Percentiles rank a stretch among this genome's conserved stretches.
phyloP scores from a whole-genome alignment of 2,329 filamentous ascomycete species.

The Ceratocystis huliohia region DNA sequence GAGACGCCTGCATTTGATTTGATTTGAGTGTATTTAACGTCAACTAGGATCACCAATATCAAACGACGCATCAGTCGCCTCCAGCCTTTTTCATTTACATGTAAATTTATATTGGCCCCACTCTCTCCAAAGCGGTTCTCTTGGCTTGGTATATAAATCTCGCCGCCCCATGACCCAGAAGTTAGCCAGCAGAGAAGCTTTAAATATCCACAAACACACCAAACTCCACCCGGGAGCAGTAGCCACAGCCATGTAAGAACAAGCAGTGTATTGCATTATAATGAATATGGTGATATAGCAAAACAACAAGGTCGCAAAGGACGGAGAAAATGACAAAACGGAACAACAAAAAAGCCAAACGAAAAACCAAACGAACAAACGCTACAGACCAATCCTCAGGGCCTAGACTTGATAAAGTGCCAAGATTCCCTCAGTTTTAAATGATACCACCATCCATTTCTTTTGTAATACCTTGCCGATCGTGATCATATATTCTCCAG shows the following conservation, averaged over 20 bases:
- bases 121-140: no score
- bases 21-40: no score
- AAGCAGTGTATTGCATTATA: neutral
- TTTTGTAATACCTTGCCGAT: slow-evolving; percentile 12
- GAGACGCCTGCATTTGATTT: no score
- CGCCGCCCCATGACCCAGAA: neutral
- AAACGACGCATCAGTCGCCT: no score
- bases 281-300: neutral
- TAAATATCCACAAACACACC: neutral
- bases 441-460: slow-evolving; percentile 12
- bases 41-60: no score
- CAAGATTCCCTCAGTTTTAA: slow-evolving; percentile 10
- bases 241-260: neutral
- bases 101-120: no score
- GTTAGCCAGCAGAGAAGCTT: neutral
- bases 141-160: no score
- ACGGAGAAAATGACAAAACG: neutral
- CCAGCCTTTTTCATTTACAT: no score
- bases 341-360: neutral
- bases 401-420: slow-evolving; percentile 17
- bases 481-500: slow-evolving; percentile 12
- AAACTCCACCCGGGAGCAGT: neutral
- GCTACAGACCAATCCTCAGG: slow-evolving; percentile 16
- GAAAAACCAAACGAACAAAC: slow-evolving; percentile 10
- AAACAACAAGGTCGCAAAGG: neutral